phyloP scores from a whole-genome alignment of 495 filamentous ascomycete species.

The Neurospora tetrasperma region DNA sequence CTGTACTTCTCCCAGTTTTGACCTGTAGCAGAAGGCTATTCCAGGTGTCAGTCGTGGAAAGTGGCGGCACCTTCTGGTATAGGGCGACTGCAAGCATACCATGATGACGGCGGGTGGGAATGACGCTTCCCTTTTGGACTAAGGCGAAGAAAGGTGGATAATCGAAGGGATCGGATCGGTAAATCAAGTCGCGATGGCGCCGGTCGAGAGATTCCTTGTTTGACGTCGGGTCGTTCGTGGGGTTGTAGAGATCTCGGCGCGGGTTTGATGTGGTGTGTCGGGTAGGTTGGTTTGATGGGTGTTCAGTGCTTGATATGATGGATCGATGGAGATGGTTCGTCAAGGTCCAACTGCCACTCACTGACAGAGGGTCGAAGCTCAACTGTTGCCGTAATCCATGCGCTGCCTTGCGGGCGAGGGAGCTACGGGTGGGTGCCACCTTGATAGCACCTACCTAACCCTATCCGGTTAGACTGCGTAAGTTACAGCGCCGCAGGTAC shows the following conservation, averaged over 20 bases:
- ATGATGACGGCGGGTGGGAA: constrained; percentile 13
- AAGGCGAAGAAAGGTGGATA: not conserved
- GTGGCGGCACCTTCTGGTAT: not conserved
- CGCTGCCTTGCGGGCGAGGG: constrained; percentile 19
- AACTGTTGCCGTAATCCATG: constrained; percentile 30
- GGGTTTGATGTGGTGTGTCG: constrained; percentile 3
- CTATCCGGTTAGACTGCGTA: not conserved
- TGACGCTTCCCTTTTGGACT: not conserved
- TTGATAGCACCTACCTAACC: not conserved
- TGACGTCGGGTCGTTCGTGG: constrained; percentile 6
- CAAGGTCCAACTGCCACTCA: constrained; percentile 3
- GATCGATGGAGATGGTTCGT: constrained; percentile 8
- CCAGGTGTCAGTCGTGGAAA: constrained; percentile 6
- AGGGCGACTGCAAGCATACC: constrained; percentile 9
- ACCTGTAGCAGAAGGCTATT: constrained; percentile 81
- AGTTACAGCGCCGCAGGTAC: not conserved
- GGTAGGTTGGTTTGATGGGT: constrained; percentile 5
- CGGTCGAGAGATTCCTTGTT: not conserved
- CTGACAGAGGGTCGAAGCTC: constrained; percentile 10
- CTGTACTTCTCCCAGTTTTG: constrained; percentile 95
- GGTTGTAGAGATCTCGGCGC: constrained; percentile 1
- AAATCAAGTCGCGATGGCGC: not conserved
- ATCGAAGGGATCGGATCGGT: not conserved
- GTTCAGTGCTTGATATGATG: constrained; percentile 4
- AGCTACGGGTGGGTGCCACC: not conserved